Evolutionary conservation across 2,329 filamentous ascomycete genomes (phyloP).

Genomic region (Colletotrichum horii): DNA sequence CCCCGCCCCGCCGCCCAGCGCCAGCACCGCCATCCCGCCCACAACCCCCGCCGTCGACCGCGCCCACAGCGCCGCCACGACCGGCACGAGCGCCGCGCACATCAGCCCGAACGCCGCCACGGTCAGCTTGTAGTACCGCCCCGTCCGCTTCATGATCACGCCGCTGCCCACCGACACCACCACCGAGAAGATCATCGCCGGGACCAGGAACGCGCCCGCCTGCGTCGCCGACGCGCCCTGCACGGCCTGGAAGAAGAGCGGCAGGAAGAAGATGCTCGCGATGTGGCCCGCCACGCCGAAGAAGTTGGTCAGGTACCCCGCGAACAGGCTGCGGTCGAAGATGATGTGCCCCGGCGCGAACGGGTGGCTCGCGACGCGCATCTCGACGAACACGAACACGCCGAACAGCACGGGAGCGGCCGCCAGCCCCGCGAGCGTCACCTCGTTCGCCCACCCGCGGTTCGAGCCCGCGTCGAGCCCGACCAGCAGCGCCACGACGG

Average conservation of each 20-base stretch:
- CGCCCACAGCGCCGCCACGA: constrained; percentile 58
- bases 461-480: constrained; percentile 79
- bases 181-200: constrained; percentile 67
- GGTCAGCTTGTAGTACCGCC: constrained; percentile 74
- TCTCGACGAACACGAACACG: constrained; percentile 73
- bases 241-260: constrained; percentile 79
- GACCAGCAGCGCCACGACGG: constrained; percentile 69
- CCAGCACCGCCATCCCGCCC: constrained; percentile 58
- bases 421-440: constrained; percentile 63
- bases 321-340: constrained; percentile 68
- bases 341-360: constrained; percentile 79
- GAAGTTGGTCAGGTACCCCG: constrained; percentile 75
- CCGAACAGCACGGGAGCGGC: constrained; percentile 64
- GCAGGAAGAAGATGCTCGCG: constrained; percentile 73
- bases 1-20: constrained; percentile 50
- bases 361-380: constrained; percentile 69
- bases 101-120: constrained; percentile 59
- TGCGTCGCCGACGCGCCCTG: constrained; percentile 66
- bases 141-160: constrained; percentile 71
- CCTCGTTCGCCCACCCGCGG: constrained; percentile 65
- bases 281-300: constrained; percentile 66
- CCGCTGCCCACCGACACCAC: constrained; percentile 69
- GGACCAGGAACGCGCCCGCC: constrained; percentile 70
- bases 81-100: constrained; percentile 56
- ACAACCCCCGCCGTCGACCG: constrained; percentile 58